A percentile compares a stretch with the other conserved stretches of the same genome.
Conservation (phyloP, 2,329 filamentous ascomycete genomes). For the Stachybotrys chartarum region DNA sequence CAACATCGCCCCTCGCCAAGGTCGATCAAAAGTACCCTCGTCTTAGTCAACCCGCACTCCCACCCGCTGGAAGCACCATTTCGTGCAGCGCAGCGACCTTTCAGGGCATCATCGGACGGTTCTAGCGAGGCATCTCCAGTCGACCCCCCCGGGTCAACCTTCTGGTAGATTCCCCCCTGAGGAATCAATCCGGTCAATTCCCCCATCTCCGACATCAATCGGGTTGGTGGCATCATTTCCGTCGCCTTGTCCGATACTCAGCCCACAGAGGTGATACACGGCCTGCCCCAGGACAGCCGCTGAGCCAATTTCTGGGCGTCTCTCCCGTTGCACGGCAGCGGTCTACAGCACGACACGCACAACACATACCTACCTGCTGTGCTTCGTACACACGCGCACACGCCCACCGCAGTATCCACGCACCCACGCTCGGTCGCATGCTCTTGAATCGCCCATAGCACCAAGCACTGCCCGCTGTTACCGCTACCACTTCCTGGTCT, state of each 20-base stretch:
- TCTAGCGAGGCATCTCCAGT: neutral
- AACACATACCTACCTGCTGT: neutral
- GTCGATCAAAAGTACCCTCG: neutral
- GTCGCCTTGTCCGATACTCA: neutral
- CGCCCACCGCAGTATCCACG: slow-evolving; percentile 10
- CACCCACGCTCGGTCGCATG: neutral
- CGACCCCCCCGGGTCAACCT: neutral
- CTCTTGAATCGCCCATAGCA: neutral
- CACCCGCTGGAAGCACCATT: neutral
- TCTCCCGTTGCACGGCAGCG: neutral
- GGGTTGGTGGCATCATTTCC: neutral
- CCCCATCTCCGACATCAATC: neutral
- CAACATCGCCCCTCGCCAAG: neutral
- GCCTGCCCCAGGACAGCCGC: neutral
- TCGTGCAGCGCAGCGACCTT: neutral
- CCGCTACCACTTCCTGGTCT: slow-evolving; percentile 1
- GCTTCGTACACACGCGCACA: neutral
- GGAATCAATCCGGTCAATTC: neutral
- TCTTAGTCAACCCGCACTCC: neutral
- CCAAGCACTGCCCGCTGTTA: slow-evolving; percentile 3
- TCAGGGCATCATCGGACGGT: too few species aligned
- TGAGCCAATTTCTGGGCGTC: neutral
- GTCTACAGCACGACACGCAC: neutral
- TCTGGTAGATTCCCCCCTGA: neutral
- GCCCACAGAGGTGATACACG: neutral